A percentile compares a stretch with the other conserved stretches of the same genome.
Evolutionary conservation across 805 yeast species (phyloP).

Genomic region (Cyberlindnera petersonii): DNA sequence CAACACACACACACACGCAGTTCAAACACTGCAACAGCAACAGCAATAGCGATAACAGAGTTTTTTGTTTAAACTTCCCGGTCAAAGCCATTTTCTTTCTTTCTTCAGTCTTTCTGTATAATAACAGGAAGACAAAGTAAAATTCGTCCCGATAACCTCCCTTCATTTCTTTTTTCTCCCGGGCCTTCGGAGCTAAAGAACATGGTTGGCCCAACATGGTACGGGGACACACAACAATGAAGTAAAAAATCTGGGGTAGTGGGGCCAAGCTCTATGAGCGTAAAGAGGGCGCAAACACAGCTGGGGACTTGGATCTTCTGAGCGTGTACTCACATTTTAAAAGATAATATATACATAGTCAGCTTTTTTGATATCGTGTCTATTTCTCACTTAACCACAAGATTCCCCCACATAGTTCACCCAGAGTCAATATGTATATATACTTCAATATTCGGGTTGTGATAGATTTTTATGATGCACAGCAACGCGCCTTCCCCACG

Average conservation of each 20-base stretch:
- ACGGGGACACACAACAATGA: not conserved
- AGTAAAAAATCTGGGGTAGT: slow-evolving; percentile 20
- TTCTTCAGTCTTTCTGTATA: not conserved
- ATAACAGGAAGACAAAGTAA: too few species aligned
- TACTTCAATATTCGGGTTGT: too few species aligned
- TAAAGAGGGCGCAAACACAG: not conserved
- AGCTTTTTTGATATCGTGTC: too few species aligned
- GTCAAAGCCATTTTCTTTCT: not conserved
- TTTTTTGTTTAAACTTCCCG: not conserved
- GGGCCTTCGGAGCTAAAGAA: slow-evolving; percentile 16
- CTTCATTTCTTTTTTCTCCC: not conserved
- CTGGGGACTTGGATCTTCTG: not conserved
- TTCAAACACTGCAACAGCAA: too few species aligned
- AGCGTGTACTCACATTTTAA: not conserved
- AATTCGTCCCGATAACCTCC: slow-evolving; percentile 9
- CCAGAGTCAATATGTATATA: not conserved
- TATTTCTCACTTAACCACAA: too few species aligned
- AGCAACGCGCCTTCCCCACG: not conserved
- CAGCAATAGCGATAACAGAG: too few species aligned
- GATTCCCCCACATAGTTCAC: too few species aligned
- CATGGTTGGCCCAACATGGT: slow-evolving; percentile 5
- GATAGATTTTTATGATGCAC: too few species aligned
- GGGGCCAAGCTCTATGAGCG: not conserved
- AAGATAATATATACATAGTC: not conserved
- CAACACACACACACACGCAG: too few species aligned